Evolutionary conservation across 2,329 filamentous ascomycete species (phyloP).

Genomic region (Ophiosphaerella narmari): DNA sequence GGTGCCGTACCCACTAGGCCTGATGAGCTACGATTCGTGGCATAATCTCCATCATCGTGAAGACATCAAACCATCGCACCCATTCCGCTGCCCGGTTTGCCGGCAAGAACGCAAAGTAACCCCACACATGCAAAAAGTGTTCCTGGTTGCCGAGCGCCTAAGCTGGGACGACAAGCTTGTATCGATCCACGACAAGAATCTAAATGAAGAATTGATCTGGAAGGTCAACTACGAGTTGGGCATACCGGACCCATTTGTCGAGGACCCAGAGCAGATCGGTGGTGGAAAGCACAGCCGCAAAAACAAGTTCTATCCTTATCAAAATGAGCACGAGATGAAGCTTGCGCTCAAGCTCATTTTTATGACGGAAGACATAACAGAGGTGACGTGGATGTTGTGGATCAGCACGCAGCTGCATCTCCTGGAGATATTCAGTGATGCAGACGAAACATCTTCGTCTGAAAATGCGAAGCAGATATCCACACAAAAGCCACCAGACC

Average conservation of each 20-base stretch:
- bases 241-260: slow-evolving; percentile 26
- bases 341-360: slow-evolving; percentile 26
- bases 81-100: slow-evolving; percentile 25
- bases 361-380: slow-evolving; percentile 19
- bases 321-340: slow-evolving; percentile 31
- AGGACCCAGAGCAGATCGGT: slow-evolving; percentile 19
- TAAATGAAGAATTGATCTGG: slow-evolving; percentile 33
- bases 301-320: slow-evolving; percentile 32
- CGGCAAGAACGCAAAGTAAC: slow-evolving; percentile 14
- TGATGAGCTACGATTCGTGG: slow-evolving; percentile 33
- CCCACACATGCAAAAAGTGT: slow-evolving; percentile 33
- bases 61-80: slow-evolving; percentile 1
- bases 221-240: slow-evolving; percentile 34
- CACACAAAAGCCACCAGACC: background rate
- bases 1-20: slow-evolving; percentile 28
- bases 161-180: slow-evolving; percentile 23
- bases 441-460: background rate
- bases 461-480: background rate
- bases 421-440: slow-evolving; percentile 4
- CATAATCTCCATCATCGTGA: slow-evolving; percentile 20
- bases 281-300: slow-evolving; percentile 25
- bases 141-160: slow-evolving; percentile 34
- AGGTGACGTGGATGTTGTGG: slow-evolving; percentile 28
- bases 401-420: slow-evolving; percentile 15
- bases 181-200: slow-evolving; percentile 18